Evolutionary conservation across 495 filamentous ascomycete genomes (phyloP).

Genomic region (Elasticomyces elasticus): DNA sequence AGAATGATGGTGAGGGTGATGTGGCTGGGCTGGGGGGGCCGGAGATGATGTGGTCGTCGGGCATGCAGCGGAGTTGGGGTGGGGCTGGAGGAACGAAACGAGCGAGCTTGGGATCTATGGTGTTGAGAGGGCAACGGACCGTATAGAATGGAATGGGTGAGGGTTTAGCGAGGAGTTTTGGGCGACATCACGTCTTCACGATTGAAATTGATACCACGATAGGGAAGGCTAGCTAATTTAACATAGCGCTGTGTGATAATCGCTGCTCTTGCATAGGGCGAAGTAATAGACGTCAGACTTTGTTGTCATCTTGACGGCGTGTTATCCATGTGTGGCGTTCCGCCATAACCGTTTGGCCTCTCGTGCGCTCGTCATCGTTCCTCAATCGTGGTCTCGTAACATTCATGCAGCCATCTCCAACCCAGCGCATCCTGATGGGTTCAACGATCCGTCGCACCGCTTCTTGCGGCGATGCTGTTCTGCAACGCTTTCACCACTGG

Average conservation of each 20-base stretch:
- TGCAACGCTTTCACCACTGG: too few relatives aligned
- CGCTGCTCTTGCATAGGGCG: neutral
- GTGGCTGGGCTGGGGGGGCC: neutral
- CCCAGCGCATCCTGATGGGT: too few relatives aligned
- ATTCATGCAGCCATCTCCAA: too few relatives aligned
- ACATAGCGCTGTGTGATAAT: neutral
- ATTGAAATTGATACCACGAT: neutral
- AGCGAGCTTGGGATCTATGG: constrained; percentile 5
- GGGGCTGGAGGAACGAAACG: neutral
- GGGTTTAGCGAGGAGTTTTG: constrained; percentile 7
- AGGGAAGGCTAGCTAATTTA: neutral
- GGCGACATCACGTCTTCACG: neutral
- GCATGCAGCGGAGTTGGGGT: neutral
- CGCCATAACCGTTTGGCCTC: too few relatives aligned
- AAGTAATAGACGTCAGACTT: neutral
- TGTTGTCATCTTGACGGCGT: too few relatives aligned
- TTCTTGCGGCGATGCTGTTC: too few relatives aligned
- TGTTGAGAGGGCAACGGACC: neutral
- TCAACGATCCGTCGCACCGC: too few relatives aligned
- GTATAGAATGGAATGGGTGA: neutral
- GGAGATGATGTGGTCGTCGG: neutral
- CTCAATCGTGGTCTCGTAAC: too few relatives aligned
- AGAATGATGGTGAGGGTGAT: constrained; percentile 48
- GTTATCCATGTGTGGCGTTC: too few relatives aligned
- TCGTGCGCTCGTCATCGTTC: too few relatives aligned